These are phyloP conservation scores for Pseudogymnoascus sp. DNA, from an alignment of 2,329 filamentous ascomycete genomes.

Conservation along the genomic window DNA sequence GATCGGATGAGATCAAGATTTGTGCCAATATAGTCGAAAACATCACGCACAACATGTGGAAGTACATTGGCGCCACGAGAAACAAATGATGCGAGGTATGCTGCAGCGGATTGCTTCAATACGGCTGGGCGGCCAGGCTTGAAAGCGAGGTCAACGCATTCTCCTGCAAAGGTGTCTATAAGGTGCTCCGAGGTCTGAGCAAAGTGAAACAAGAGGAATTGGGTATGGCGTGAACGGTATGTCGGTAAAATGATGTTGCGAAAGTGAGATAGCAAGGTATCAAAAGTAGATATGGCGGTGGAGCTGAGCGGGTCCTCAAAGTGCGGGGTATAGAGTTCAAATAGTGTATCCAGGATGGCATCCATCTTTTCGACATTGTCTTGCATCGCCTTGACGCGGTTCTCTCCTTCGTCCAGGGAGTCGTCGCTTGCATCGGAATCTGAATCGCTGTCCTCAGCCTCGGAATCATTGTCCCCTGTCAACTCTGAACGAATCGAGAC, in stretches of 20 bases:
- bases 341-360: conserved; percentile 78
- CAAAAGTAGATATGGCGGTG: conserved; percentile 64
- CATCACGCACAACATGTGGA: conserved; percentile 66
- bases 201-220: conserved; percentile 95
- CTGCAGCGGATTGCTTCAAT: conserved; percentile 74
- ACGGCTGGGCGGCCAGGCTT: conserved; percentile 57
- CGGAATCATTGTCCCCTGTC: conserved; percentile 39
- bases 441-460: conserved; percentile 54
- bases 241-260: conserved; percentile 81
- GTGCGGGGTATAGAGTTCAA: conserved; percentile 68
- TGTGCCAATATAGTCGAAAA: conserved; percentile 70
- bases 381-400: conserved; percentile 62
- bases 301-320: conserved; percentile 63
- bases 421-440: conserved; percentile 68
- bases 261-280: conserved; percentile 78
- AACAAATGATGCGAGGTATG: conserved; percentile 91
- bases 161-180: conserved; percentile 74
- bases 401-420: conserved; percentile 55
- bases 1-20: conserved; percentile 70
- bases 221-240: conserved; percentile 84
- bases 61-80: conserved; percentile 80
- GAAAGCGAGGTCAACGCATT: conserved; percentile 65
- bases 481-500: conserved; percentile 32
- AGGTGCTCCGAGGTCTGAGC: conserved; percentile 72
- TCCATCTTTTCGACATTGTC: conserved; percentile 88